These are phyloP conservation scores for Cryphonectria naterciae DNA, from an alignment of 2,329 filamentous ascomycete genomes.

Conservation along the genomic window DNA sequence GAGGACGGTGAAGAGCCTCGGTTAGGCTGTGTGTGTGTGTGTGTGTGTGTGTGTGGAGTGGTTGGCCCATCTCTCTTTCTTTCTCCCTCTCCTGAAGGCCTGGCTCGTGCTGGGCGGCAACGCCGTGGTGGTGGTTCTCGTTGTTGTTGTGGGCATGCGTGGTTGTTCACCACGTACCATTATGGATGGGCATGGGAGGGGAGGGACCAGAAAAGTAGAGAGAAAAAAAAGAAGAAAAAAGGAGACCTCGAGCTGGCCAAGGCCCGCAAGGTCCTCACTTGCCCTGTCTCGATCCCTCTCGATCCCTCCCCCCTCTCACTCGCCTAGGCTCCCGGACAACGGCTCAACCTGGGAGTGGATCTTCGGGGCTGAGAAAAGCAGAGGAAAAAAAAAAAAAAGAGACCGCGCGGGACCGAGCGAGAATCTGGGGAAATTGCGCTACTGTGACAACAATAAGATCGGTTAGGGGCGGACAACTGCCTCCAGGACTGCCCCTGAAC, in stretches of 20 bases:
- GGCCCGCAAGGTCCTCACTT: not conserved
- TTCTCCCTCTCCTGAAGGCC: not conserved
- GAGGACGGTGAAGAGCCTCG: not conserved
- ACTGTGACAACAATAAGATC: not conserved
- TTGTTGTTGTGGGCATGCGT: not conserved
- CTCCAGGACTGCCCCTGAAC: constrained; percentile 13
- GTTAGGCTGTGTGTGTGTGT: not conserved
- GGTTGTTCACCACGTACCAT: not conserved
- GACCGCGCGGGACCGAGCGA: constrained; percentile 10
- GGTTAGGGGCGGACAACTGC: not conserved
- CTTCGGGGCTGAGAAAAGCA: constrained; percentile 22
- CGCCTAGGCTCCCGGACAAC: constrained; percentile 18
- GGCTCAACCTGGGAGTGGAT: constrained; percentile 13
- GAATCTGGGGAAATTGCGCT: constrained; percentile 26
- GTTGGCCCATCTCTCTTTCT: not conserved
- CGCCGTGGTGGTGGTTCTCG: not conserved
- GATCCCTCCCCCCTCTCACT: too few relatives aligned
- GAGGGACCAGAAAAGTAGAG: too few relatives aligned
- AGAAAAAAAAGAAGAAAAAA: not conserved
- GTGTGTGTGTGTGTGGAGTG: not conserved
- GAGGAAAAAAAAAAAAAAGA: too few relatives aligned
- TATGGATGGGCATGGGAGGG: not conserved
- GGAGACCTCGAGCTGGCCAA: not conserved
- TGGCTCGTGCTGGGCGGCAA: not conserved
- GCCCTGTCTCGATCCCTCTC: not conserved